Evolutionary conservation across 805 yeast genomes (phyloP).

Genomic region (Hanseniaspora jakobsenii): DNA sequence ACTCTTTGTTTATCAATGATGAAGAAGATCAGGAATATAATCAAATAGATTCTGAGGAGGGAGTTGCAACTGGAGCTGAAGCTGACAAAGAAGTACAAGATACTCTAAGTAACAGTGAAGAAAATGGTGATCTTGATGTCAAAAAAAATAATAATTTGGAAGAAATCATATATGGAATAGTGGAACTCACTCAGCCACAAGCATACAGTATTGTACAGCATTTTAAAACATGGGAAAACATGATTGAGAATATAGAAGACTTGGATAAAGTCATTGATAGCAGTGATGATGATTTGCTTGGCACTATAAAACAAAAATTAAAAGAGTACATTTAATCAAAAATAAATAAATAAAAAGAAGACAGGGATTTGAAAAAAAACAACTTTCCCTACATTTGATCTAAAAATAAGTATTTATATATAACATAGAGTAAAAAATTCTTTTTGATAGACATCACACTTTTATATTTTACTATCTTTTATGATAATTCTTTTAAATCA

Average conservation of each 20-base stretch:
- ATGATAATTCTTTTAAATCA: too few species aligned
- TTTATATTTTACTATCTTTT: too few species aligned
- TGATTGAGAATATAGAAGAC: background rate
- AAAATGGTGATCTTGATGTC: background rate
- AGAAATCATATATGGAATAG: slow-evolving; percentile 7
- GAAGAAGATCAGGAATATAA: slow-evolving; percentile 48
- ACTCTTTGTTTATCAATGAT: slow-evolving; percentile 34
- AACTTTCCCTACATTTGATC: too few species aligned
- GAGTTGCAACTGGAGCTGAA: background rate
- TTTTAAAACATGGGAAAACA: slow-evolving; percentile 6
- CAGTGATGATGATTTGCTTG: slow-evolving; percentile 2
- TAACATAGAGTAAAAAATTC: too few species aligned
- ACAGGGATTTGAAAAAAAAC: too few species aligned
- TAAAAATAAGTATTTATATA: too few species aligned
- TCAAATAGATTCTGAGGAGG: background rate
- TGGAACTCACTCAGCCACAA: slow-evolving; percentile 8
- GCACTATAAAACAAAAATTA: slow-evolving; percentile 4
- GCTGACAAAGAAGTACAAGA: too few species aligned
- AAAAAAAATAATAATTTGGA: background rate
- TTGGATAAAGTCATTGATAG: background rate
- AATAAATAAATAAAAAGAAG: too few species aligned
- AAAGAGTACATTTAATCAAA: too few species aligned
- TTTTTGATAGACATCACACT: too few species aligned
- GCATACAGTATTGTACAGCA: slow-evolving; percentile 8
- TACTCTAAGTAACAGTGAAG: too few species aligned